Evolutionary conservation across 2,329 filamentous ascomycete species (phyloP).

Genomic region (Fusarium euwallaceae): DNA sequence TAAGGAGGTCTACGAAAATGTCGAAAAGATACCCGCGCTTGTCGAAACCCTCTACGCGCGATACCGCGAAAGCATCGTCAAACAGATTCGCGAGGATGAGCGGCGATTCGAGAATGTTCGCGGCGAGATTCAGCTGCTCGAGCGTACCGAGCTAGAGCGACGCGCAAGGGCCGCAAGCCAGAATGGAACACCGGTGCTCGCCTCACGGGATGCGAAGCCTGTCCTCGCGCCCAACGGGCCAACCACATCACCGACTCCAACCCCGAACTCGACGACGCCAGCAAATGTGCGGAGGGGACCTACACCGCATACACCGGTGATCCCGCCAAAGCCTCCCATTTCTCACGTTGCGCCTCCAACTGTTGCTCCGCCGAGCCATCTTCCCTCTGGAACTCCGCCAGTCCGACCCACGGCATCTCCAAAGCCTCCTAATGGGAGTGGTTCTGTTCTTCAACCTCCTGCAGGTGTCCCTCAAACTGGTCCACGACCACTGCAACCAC

Average conservation of each 20-base stretch:
- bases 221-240: slow-evolving; percentile 43
- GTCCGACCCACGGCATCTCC: slow-evolving; percentile 47
- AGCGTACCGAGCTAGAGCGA: slow-evolving; percentile 61
- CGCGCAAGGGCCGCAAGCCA: slow-evolving; percentile 54
- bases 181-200: slow-evolving; percentile 49
- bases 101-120: slow-evolving; percentile 72
- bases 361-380: slow-evolving; percentile 47
- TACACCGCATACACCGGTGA: slow-evolving; percentile 51
- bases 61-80: slow-evolving; percentile 78
- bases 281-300: slow-evolving; percentile 46
- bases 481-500: slow-evolving; percentile 50
- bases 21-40: slow-evolving; percentile 76
- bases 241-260: slow-evolving; percentile 40
- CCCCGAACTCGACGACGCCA: slow-evolving; percentile 33
- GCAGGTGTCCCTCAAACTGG: slow-evolving; percentile 49
- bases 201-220: slow-evolving; percentile 51
- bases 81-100: slow-evolving; percentile 81
- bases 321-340: slow-evolving; percentile 52
- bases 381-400: slow-evolving; percentile 46
- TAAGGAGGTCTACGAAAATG: slow-evolving; percentile 74
- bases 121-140: slow-evolving; percentile 76
- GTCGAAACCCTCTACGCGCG: slow-evolving; percentile 80
- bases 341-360: slow-evolving; percentile 41
- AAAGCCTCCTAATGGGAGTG: slow-evolving; percentile 48
- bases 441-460: slow-evolving; percentile 55